These are phyloP conservation scores for Penicillium italicum DNA, from an alignment of 2,329 filamentous ascomycete genomes.

Conservation along the genomic window DNA sequence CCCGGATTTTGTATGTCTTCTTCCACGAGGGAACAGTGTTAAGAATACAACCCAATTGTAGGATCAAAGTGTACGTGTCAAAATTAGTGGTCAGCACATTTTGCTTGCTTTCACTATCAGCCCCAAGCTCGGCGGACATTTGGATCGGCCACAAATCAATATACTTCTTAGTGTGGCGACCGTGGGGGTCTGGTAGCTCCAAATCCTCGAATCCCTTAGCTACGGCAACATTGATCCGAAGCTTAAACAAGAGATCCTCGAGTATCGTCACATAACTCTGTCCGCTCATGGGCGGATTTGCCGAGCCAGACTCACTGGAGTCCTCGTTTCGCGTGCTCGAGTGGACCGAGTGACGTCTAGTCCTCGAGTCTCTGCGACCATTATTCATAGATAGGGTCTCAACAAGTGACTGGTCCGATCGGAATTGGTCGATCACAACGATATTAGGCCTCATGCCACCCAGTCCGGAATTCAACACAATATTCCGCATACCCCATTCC, in stretches of 20 bases:
- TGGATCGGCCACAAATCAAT: slow-evolving; percentile 92
- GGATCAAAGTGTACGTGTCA: slow-evolving; percentile 83
- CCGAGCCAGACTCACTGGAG: slow-evolving; percentile 62
- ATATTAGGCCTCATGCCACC: slow-evolving; percentile 90
- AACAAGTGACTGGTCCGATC: slow-evolving; percentile 56
- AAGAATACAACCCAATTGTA: slow-evolving; percentile 80
- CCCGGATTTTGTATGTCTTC: slow-evolving; percentile 66
- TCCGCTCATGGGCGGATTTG: slow-evolving; percentile 64
- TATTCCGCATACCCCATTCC: slow-evolving; percentile 80
- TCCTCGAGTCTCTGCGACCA: slow-evolving; percentile 24
- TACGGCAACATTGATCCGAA: slow-evolving; percentile 80
- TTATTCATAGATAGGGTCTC: slow-evolving; percentile 53
- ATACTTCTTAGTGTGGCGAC: slow-evolving; percentile 64
- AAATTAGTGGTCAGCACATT: slow-evolving; percentile 81
- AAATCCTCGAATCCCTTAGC: slow-evolving; percentile 76
- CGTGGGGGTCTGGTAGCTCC: slow-evolving; percentile 63
- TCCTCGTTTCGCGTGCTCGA: slow-evolving; percentile 11
- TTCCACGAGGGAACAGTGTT: slow-evolving; percentile 79
- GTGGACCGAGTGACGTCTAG: slow-evolving; percentile 16
- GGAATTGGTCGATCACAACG: slow-evolving; percentile 72
- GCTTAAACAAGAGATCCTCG: slow-evolving; percentile 72
- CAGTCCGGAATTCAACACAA: slow-evolving; percentile 75
- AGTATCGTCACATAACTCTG: slow-evolving; percentile 77
- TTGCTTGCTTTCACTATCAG: slow-evolving; percentile 59
- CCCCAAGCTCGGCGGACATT: slow-evolving; percentile 78